These are phyloP conservation scores for Oryza coarctata DNA, from an alignment of 176 grass and related monocot genomes.

Conservation along the genomic window DNA sequence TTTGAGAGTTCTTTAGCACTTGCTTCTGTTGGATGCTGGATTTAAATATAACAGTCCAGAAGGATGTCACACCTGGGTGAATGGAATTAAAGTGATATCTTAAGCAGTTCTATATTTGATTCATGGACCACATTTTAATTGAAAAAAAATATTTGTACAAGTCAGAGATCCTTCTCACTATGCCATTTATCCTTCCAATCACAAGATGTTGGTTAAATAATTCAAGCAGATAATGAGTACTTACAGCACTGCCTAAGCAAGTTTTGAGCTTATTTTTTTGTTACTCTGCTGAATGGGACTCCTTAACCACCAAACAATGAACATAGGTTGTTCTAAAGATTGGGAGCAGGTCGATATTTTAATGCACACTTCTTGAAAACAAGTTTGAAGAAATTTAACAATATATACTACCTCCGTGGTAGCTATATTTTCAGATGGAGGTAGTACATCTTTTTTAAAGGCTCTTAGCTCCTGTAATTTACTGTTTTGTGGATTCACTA, in stretches of 20 bases:
- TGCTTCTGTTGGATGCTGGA: conserved; percentile 5
- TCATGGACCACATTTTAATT: conserved; percentile 6
- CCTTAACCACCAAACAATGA: conserved; percentile 8
- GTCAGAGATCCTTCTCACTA: not conserved
- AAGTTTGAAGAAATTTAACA: not conserved
- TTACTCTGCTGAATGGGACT: not conserved
- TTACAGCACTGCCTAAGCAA: not conserved
- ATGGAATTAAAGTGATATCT: not conserved
- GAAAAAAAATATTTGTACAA: not conserved
- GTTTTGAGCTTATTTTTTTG: not conserved
- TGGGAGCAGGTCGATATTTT: not conserved
- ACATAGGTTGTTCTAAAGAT: not conserved
- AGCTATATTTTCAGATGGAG: too few relatives aligned
- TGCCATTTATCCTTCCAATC: not conserved
- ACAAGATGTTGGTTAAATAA: not conserved
- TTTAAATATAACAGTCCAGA: not conserved
- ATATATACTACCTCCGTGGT: too few relatives aligned
- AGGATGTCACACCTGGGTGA: not conserved
- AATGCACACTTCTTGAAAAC: not conserved
- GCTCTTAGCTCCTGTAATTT: not conserved
- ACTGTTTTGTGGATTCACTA: not conserved
- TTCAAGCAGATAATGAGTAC: not conserved
- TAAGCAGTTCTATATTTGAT: not conserved
- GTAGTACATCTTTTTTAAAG: not conserved
- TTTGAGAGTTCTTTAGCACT: not conserved